Percentiles rank a stretch among this genome's conserved stretches.
Conservation (phyloP, 345 rosid genomes). For the Geranium rotundifolium region DNA sequence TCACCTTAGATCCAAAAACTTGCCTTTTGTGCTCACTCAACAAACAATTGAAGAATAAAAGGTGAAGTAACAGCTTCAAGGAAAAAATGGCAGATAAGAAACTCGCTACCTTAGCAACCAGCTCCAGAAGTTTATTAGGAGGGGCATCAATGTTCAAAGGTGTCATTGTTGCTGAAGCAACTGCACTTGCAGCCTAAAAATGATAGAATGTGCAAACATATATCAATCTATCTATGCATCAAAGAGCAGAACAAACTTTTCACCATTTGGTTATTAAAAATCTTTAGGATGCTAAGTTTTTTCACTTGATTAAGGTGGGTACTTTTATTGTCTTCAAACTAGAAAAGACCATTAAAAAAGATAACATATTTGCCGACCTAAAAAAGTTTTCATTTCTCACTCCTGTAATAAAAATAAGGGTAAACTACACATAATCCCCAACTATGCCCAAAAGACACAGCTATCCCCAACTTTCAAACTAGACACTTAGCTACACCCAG, state of each 20-base stretch:
- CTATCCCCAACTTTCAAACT: no score
- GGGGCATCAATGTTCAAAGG: slow-evolving; percentile 58
- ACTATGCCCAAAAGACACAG: no score
- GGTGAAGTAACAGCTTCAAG: not conserved
- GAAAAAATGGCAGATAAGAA: no score
- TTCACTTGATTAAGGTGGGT: no score
- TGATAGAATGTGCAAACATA: slow-evolving; percentile 1
- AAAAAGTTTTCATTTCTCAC: no score
- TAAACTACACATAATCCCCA: no score
- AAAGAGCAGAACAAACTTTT: not conserved
- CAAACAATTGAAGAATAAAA: not conserved
- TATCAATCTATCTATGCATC: not conserved
- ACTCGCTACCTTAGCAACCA: slow-evolving; percentile 55
- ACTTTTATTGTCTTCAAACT: no score
- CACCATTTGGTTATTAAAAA: not conserved
- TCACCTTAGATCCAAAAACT: slow-evolving; percentile 24
- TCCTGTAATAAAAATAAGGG: no score
- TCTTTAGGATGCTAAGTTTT: not conserved
- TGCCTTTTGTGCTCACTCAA: not conserved
- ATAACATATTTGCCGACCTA: no score
- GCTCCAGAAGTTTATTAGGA: slow-evolving; percentile 63
- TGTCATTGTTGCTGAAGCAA: slow-evolving; percentile 76
- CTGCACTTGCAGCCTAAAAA: slow-evolving; percentile 61
- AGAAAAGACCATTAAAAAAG: no score
- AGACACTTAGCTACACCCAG: no score